Base-by-base conservation (phyloP, 1,284 basidiomycete genomes). In the Boletus semigastroideus region DNA sequence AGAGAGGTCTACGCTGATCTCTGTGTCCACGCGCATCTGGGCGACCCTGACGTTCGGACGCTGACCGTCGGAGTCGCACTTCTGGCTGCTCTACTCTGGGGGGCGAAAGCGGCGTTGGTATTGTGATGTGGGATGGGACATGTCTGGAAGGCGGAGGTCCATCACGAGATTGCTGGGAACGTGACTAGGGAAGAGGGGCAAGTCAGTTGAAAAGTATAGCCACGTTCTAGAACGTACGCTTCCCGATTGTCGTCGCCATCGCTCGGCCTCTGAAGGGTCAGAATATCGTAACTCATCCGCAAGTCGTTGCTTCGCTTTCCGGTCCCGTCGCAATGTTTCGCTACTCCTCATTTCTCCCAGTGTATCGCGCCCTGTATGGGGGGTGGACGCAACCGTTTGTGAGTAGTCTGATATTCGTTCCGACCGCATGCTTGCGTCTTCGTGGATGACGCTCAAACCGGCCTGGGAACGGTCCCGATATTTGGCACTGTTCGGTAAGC, bases 221-320 rank as follows among this genome's bases (percentile, higher is more conserved):
- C 8, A 42, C 41, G 27, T 11, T 17, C 34, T 10, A n/a, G 42
- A 17, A 52, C 65, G 4, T 56, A 73, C 69, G 36, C 56, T 53
- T 2, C 64, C 63, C 9, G 65, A 59, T 16, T 63, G 61, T 30
- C 55, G 65, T 45, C 74, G 59, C 74, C 74, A 76, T 33, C 66
- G 62, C 41, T 75, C 72, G 17, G 68, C 53, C 46, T 56, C 54
- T 1, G 62, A 58, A 28, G 74, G 69, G 52, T 74, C 60, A 2
- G 72, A 74, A 48, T 74, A 72, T 45, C 73, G 65, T 17, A 71
- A 46, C 19, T 69, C 66, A 14, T 75, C 72, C 28, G 66, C 69
- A 17, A 63, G 36, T 28, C 54, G 61, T 19, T 66, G 67, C 16
- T 58, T 71, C 19, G 58, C 27, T 41, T 36, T 53, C 49, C 51